These are phyloP conservation scores for Pouteria campechiana DNA, from an alignment of 179 eudicot genomes.

Conservation along the genomic window DNA sequence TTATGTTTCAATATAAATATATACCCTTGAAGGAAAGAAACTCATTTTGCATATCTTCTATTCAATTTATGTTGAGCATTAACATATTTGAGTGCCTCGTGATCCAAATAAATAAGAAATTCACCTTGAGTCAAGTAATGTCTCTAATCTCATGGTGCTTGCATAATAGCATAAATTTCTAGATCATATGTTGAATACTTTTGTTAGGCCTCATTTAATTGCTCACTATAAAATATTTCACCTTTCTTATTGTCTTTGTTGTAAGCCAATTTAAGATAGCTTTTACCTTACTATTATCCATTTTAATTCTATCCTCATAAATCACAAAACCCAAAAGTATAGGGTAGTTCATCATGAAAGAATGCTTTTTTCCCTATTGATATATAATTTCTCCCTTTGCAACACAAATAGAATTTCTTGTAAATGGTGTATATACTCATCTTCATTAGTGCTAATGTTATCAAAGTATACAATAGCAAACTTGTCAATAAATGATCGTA, in stretches of 20 bases:
- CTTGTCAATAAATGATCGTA: neutral
- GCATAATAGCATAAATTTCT: neutral
- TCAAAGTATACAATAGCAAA: neutral
- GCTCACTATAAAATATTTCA: neutral
- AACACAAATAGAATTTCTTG: neutral
- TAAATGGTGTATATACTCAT: neutral
- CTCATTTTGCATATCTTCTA: neutral
- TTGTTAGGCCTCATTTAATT: neutral
- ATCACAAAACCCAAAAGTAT: neutral
- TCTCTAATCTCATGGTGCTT: neutral
- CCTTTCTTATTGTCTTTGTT: neutral
- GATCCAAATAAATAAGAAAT: neutral
- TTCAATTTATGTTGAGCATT: neutral
- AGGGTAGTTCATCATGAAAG: neutral
- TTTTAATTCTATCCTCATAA: too few species aligned
- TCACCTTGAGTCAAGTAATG: neutral
- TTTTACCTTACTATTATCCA: too few species aligned
- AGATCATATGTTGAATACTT: neutral
- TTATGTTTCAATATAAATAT: neutral
- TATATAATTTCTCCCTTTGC: neutral
- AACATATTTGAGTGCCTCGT: neutral
- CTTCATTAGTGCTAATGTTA: neutral
- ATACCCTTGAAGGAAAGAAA: neutral
- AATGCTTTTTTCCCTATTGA: neutral
- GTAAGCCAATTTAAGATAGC: neutral